Base-by-base conservation (phyloP, 768 basidiomycete species). In the Termitomyces bulborhizus region DNA sequence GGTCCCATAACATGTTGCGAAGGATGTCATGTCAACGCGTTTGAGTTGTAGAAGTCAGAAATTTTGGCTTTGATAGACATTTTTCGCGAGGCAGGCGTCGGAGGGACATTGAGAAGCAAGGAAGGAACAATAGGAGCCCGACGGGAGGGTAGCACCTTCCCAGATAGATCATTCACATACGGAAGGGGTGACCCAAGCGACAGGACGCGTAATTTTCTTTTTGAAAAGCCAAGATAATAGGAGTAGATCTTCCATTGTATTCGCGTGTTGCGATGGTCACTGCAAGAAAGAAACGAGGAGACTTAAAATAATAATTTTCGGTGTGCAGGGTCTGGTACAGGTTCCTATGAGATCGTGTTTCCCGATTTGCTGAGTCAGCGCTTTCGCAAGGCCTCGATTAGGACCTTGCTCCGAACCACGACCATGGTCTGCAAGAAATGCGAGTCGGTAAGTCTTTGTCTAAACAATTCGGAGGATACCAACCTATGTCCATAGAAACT, bases 341-440 rank as follows among this genome's bases (percentile, higher is more conserved):
- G 34, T 13, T 12, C 34, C 29, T 9, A 32, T 32, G 31, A 32
- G 31, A 34, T 34, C 34, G 34, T 34, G 34, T 34, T 34, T 34
- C 50, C 57, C 52, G 63, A 68, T 68, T 62, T 29, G 70, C 65
- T 74, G 67, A 72, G 48, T 69, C 67, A 72, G 66, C 70, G 59
- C 42, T 34, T 21, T 18, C 12, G 37, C 37, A 15, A 15, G 27
- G 46, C 56, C 26, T 50, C 24, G 26, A 49, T 39, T 39, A 18
- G 37, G 12, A 48, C 62, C 21, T 64, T 50, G 46, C 56, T 60
- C 62, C 51, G 51, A 60, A 57, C 57, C 47, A 63, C 61, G 54
- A 67, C 31, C 71, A 93, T 93, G 90, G 90, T 93, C 60, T 93
- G 90, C 76, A 85, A 80, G 71, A 93, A 90, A 77, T 93, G 90